Percentiles rank a stretch among this genome's conserved stretches.
These are phyloP conservation scores for Samsoniella hepiali DNA, from an alignment of 2,329 filamentous ascomycete genomes.

Conservation along the genomic window DNA sequence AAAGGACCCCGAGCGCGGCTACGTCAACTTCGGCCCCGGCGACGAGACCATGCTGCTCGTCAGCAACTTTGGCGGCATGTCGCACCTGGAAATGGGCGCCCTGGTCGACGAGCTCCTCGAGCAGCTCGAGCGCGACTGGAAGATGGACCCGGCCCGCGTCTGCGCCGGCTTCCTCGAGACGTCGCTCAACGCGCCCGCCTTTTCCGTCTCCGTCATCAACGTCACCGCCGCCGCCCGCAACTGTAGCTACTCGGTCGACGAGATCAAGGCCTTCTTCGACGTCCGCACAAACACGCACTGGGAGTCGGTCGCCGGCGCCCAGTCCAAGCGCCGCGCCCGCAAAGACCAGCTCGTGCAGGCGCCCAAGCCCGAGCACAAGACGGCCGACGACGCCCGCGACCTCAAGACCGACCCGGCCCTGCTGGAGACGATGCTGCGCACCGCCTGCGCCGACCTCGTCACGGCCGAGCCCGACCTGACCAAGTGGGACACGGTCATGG, in stretches of 20 bases:
- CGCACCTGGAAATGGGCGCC: conserved; percentile 54
- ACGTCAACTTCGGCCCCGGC: conserved; percentile 43
- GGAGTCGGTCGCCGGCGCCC: conserved; percentile 50
- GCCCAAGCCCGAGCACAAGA: conserved; percentile 33
- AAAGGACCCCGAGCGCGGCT: conserved; percentile 47
- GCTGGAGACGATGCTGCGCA: conserved; percentile 54
- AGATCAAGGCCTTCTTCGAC: conserved; percentile 64
- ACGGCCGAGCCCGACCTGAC: conserved; percentile 61
- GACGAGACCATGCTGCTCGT: conserved; percentile 53
- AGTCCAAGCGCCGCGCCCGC: conserved; percentile 36
- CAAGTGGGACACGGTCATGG: conserved; percentile 60
- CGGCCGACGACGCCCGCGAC: conserved; percentile 39
- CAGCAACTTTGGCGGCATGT: conserved; percentile 60
- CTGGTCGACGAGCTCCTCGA: conserved; percentile 51
- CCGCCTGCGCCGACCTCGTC: conserved; percentile 51
- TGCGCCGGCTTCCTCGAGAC: conserved; percentile 65
- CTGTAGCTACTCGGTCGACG: conserved; percentile 44
- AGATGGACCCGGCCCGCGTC: conserved; percentile 51
- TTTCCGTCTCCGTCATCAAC: conserved; percentile 65
- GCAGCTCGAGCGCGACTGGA: conserved; percentile 47
- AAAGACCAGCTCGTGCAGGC: conserved; percentile 43
- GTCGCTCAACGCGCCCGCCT: conserved; percentile 68
- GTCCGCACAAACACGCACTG: conserved; percentile 56
- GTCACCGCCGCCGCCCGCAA: conserved; percentile 45
- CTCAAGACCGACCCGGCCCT: conserved; percentile 48